Percentiles rank a stretch among this genome's conserved stretches.
These are phyloP conservation scores for Arabidopsis arenosa DNA, from an alignment of 345 rosid species.

Conservation along the genomic window DNA sequence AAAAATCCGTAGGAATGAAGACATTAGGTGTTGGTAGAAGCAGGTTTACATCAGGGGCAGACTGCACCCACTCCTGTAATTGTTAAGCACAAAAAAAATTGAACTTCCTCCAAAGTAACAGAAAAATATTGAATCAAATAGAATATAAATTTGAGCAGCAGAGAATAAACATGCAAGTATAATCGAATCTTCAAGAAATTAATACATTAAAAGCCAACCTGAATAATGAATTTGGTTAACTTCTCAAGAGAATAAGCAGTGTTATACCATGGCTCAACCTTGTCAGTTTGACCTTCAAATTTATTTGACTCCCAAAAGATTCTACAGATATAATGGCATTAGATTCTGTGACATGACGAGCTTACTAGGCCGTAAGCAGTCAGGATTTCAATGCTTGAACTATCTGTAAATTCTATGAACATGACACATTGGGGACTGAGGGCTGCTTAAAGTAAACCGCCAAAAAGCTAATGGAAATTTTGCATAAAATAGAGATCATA, in stretches of 20 bases:
- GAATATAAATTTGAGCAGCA: background rate
- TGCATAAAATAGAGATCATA: slow-evolving; percentile 3
- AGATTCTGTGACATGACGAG: slow-evolving; percentile 6
- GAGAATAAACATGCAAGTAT: slow-evolving; percentile 5
- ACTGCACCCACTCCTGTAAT: slow-evolving; percentile 75
- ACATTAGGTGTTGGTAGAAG: slow-evolving; percentile 71
- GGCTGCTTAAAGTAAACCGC: slow-evolving; percentile 4
- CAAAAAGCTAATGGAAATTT: background rate
- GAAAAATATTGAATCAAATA: background rate
- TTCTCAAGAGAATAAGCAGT: slow-evolving; percentile 75
- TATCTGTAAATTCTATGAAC: background rate
- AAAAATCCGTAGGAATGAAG: slow-evolving; percentile 80
- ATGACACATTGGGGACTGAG: background rate
- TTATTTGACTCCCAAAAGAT: slow-evolving; percentile 91
- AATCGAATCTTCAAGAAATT: background rate
- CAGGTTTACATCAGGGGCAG: slow-evolving; percentile 66
- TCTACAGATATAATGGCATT: slow-evolving; percentile 48
- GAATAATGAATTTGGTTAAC: slow-evolving; percentile 53
- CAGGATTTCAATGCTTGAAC: background rate
- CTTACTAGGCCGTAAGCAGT: background rate
- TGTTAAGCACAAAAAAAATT: slow-evolving; percentile 18
- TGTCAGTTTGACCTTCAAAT: slow-evolving; percentile 76
- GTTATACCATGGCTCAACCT: slow-evolving; percentile 91
- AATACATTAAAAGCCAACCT: slow-evolving; percentile 54
- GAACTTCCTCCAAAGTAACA: background rate